A percentile compares a stretch with the other conserved stretches of the same genome.
phyloP scores from a whole-genome alignment of 2,329 filamentous ascomycete species.

The Botryotinia convoluta region DNA sequence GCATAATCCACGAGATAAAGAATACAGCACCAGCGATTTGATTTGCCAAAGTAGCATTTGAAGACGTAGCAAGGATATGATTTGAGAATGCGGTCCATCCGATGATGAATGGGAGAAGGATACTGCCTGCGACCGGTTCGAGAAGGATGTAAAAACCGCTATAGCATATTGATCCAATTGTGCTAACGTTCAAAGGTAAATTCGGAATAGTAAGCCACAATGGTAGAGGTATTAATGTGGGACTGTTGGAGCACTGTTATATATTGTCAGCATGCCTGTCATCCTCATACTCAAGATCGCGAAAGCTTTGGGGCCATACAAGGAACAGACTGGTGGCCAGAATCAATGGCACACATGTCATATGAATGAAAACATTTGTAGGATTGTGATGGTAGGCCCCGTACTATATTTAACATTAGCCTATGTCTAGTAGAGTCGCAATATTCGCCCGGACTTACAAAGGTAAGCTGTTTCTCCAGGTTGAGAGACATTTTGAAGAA shows the following conservation, averaged over 20 bases:
- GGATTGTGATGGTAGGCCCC: conserved; percentile 78
- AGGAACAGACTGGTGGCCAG: conserved; percentile 69
- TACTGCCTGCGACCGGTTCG: conserved; percentile 84
- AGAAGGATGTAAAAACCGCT: conserved; percentile 82
- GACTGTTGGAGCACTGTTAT: conserved; percentile 58
- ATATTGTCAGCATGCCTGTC: conserved; percentile 26
- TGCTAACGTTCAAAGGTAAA: conserved; percentile 64
- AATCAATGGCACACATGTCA: conserved; percentile 75
- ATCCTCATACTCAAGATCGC: background rate
- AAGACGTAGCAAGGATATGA: conserved; percentile 53
- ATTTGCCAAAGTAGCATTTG: conserved; percentile 48
- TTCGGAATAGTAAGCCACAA: conserved; percentile 66
- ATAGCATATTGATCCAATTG: conserved; percentile 65
- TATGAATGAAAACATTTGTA: conserved; percentile 76
- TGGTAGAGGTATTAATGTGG: conserved; percentile 62
- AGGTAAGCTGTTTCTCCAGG: conserved; percentile 77
- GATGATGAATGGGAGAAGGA: conserved; percentile 74
- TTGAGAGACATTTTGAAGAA: conserved; percentile 60
- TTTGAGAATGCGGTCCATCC: conserved; percentile 73
- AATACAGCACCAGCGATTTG: conserved; percentile 64
- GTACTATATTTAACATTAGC: conserved; percentile 55
- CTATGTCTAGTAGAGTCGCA: background rate
- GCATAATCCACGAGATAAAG: conserved; percentile 75
- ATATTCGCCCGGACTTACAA: conserved; percentile 57
- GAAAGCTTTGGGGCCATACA: conserved; percentile 45